Conservation (phyloP, 148 eudicot genomes). For the Nepenthes gracilis region DNA sequence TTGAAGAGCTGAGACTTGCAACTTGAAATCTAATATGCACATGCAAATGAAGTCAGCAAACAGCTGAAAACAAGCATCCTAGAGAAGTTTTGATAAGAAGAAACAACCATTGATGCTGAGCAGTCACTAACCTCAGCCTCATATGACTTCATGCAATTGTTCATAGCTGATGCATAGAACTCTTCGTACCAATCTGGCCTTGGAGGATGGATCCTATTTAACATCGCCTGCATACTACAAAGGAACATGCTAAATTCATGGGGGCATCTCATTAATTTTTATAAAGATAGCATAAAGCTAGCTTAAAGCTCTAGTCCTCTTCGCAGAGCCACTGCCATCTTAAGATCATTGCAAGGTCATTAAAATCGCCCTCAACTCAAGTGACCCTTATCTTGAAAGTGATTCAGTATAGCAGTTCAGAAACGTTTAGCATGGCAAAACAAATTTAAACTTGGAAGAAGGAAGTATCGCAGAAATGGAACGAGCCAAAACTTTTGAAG, state of each 20-base stretch:
- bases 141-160: conserved; percentile 38
- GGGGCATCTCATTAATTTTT: no score
- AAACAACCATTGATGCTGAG: neutral
- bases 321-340: no score
- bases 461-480: no score
- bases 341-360: no score
- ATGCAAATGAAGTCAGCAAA: neutral
- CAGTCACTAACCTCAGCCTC: conserved; percentile 57
- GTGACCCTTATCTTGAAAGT: no score
- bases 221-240: conserved; percentile 26
- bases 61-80: neutral
- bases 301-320: no score
- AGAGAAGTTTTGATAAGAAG: neutral
- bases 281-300: no score
- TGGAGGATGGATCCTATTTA: conserved; percentile 59
- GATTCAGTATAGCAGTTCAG: no score
- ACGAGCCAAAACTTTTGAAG: no score
- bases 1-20: conserved; percentile 60
- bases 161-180: conserved; percentile 52
- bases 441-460: no score
- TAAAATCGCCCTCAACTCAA: no score
- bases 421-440: no score
- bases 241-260: neutral
- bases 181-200: conserved; percentile 87
- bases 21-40: conserved; percentile 41